phyloP scores from a whole-genome alignment of 2,329 filamentous ascomycete genomes.

The Emergomyces africanus region DNA sequence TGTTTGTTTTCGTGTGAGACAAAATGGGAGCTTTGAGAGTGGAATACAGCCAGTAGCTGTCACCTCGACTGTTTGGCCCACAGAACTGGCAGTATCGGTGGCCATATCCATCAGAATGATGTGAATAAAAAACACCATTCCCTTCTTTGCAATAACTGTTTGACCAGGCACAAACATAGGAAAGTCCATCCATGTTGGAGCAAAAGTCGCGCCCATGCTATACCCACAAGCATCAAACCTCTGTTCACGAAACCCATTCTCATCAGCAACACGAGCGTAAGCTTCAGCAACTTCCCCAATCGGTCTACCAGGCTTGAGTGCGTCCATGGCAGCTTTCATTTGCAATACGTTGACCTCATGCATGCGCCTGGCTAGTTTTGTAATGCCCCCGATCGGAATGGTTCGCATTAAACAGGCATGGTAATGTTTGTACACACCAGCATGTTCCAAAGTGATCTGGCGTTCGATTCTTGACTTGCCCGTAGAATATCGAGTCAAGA shows the following conservation, averaged over 20 bases:
- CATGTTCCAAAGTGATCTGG: conserved; percentile 23
- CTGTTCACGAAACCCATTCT: conserved; percentile 20
- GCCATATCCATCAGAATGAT: conserved; percentile 25
- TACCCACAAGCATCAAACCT: conserved; percentile 20
- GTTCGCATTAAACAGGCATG: conserved; percentile 23
- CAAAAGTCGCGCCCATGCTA: conserved; percentile 19
- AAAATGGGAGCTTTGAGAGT: conserved; percentile 22
- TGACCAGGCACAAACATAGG: conserved; percentile 13
- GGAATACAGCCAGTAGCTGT: conserved; percentile 19
- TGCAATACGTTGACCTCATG: conserved; percentile 18
- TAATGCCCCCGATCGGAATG: conserved; percentile 19
- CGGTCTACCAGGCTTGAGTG: conserved; percentile 16
- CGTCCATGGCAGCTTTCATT: conserved; percentile 17
- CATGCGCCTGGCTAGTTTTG: conserved; percentile 17
- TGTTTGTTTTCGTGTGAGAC: conserved; percentile 21
- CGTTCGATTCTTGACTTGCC: conserved; percentile 20
- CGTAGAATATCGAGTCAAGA: conserved; percentile 21
- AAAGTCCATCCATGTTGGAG: conserved; percentile 14
- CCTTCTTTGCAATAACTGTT: conserved; percentile 12
- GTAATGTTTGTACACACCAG: conserved; percentile 23
- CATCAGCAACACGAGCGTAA: conserved; percentile 20
- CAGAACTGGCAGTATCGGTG: conserved; percentile 23
- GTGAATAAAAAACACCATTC: conserved; percentile 25
- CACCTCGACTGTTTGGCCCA: conserved; percentile 21
- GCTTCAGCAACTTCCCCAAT: conserved; percentile 19